Percentiles rank a stretch among this genome's conserved stretches.
Evolutionary conservation across 495 filamentous ascomycete species (phyloP).

Genomic region (Penicillium simplicissimum): DNA sequence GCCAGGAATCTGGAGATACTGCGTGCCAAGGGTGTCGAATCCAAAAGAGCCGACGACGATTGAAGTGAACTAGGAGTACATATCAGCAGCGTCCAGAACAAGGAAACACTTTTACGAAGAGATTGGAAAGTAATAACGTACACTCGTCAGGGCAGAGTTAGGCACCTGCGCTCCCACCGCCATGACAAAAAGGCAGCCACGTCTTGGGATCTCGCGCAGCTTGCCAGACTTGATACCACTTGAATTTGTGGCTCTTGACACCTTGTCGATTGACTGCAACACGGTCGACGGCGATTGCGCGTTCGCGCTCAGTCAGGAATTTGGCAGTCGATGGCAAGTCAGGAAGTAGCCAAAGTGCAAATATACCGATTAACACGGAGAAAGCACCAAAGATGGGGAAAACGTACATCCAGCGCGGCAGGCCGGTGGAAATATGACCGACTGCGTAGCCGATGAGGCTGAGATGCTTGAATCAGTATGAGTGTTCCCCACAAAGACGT

Average conservation of each 20-base stretch:
- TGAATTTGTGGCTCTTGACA: constrained; percentile 50
- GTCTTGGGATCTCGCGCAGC: constrained; percentile 50
- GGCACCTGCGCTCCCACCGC: constrained; percentile 38
- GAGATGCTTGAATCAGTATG: neutral
- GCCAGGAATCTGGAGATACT: constrained; percentile 55
- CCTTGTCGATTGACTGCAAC: constrained; percentile 46
- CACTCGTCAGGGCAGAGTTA: constrained; percentile 43
- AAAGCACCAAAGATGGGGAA: constrained; percentile 51
- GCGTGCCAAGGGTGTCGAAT: constrained; percentile 55
- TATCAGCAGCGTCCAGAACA: too few species aligned
- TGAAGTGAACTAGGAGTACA: constrained; percentile 35
- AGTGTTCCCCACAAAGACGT: neutral
- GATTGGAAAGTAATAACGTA: constrained; percentile 22
- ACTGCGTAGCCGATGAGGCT: constrained; percentile 57
- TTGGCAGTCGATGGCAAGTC: constrained; percentile 47
- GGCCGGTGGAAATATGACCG: constrained; percentile 47
- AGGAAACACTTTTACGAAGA: neutral
- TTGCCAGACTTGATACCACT: constrained; percentile 50
- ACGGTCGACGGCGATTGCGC: constrained; percentile 45
- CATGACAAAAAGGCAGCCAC: constrained; percentile 46
- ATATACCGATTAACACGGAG: constrained; percentile 36
- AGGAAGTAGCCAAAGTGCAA: constrained; percentile 41
- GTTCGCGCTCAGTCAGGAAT: constrained; percentile 44
- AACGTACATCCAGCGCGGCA: constrained; percentile 50
- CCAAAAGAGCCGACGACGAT: constrained; percentile 55